These are phyloP conservation scores for Pichia sp. DNA, from an alignment of 1,139 yeast genomes.

Conservation along the genomic window DNA sequence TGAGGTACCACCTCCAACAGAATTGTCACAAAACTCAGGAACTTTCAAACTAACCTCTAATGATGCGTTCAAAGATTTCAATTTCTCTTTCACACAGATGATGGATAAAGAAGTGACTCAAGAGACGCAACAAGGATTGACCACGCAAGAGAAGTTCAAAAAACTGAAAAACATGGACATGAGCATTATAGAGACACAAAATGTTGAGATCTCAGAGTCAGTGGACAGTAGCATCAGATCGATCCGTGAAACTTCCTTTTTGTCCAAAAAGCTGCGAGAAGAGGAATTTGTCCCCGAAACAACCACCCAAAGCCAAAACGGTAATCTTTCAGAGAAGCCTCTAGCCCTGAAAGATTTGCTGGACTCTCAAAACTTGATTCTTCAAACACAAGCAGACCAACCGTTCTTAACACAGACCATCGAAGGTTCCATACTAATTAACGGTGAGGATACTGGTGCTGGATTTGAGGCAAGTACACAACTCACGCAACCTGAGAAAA, in stretches of 20 bases:
- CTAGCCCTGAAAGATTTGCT: slow-evolving; percentile 12
- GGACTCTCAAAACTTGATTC: slow-evolving; percentile 25
- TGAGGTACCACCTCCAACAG: neutral
- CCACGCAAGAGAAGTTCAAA: slow-evolving; percentile 16
- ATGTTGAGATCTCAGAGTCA: slow-evolving; percentile 5
- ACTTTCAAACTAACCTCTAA: slow-evolving; percentile 9
- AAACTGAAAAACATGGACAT: slow-evolving; percentile 11
- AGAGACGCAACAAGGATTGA: slow-evolving; percentile 12
- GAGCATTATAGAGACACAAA: neutral
- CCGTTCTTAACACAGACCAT: slow-evolving; percentile 1
- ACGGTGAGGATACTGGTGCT: neutral
- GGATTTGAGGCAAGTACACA: slow-evolving; percentile 1
- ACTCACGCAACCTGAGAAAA: neutral
- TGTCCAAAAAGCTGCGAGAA: slow-evolving; percentile 6
- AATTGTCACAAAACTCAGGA: neutral
- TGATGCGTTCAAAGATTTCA: slow-evolving; percentile 11
- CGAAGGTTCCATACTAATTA: neutral
- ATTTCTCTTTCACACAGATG: slow-evolving; percentile 15
- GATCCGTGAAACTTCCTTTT: slow-evolving; percentile 8
- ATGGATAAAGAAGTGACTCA: slow-evolving; percentile 19
- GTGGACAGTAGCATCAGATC: slow-evolving; percentile 2
- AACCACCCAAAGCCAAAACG: neutral
- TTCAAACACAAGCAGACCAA: slow-evolving; percentile 23
- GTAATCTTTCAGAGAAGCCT: neutral
- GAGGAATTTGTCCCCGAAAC: neutral